Base-by-base conservation (phyloP, 2,329 filamentous ascomycete genomes). In the Colletotrichum trifolii region DNA sequence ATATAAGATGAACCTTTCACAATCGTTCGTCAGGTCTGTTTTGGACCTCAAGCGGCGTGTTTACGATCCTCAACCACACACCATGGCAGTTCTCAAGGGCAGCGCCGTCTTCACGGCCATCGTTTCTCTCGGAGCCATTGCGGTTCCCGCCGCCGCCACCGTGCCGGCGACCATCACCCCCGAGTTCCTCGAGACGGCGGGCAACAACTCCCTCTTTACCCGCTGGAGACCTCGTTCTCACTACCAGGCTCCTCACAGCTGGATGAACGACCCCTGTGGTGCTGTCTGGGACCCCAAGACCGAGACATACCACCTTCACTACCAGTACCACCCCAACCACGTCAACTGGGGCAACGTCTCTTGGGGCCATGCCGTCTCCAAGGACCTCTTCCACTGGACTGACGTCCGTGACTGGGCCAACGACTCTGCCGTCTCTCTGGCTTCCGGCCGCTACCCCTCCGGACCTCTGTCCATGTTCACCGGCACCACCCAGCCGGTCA, bases 201-300 rank as follows among this genome's bases (percentile, higher is more conserved):
- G 66, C 13, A 68, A 68, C 64, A 68, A 34, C 55, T 67, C 66
- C 43, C 64, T 68, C 34, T 68, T 68, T 60, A 68, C 60, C 10
- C 60, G 67, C 48, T 68, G 64, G 64, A 58, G 67, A 33, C 67
- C 67, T 39, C 60, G 60, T 17, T 68, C 67, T 17, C 86, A 88
- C 73, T 88, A 82, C 72, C 83, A 83, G 8, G 84, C 85, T 2
- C 85, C 85, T 2, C 69, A 78, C 35, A 74, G 80, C 69, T 86
- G 83, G 67, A 83, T 86, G 80, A 89, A 89, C 67, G 88, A 90
- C 69, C 87, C 88, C 1, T 90, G 90, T 74, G 88, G 88, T 69
- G 81, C 89, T 77, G 88, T 89, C 66, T 72, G 82, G 6, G 86
- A 89, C 67, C 56, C 67, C 43, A 78, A 75, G 2, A 79, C 87